These are phyloP conservation scores for Camellia oleifera DNA, from an alignment of 179 eudicot species.

Conservation along the genomic window DNA sequence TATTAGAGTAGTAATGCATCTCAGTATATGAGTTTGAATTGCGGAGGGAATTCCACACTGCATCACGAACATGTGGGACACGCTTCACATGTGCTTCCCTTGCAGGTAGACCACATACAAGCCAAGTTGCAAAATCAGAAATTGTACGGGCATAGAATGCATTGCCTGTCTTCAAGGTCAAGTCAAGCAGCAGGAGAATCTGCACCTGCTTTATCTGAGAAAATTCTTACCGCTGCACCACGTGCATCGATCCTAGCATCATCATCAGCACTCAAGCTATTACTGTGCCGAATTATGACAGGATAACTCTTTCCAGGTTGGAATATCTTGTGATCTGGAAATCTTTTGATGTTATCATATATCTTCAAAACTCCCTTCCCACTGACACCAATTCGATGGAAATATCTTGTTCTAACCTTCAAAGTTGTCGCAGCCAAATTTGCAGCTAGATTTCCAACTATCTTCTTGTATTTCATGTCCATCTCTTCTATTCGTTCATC, in stretches of 20 bases:
- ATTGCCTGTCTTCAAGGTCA: slow-evolving; percentile 41
- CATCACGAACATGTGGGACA: slow-evolving; percentile 40
- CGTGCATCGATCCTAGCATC: slow-evolving; percentile 48
- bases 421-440: slow-evolving; percentile 43
- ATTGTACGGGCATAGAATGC: slow-evolving; percentile 46
- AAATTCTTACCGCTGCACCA: slow-evolving; percentile 42
- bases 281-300: slow-evolving; percentile 35
- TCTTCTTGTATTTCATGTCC: slow-evolving; percentile 42
- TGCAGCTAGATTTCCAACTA: slow-evolving; percentile 41
- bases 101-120: slow-evolving; percentile 39
- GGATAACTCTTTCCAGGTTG: slow-evolving; percentile 30
- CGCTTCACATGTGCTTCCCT: slow-evolving; percentile 42
- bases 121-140: slow-evolving; percentile 49
- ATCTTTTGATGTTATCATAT: slow-evolving; percentile 28
- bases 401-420: slow-evolving; percentile 38
- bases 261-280: slow-evolving; percentile 42
- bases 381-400: slow-evolving; percentile 41
- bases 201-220: slow-evolving; percentile 15
- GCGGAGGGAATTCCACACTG: slow-evolving; percentile 42
- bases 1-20: slow-evolving; percentile 43
- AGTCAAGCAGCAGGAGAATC: slow-evolving; percentile 29
- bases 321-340: slow-evolving; percentile 40
- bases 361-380: slow-evolving; percentile 37
- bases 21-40: slow-evolving; percentile 31
- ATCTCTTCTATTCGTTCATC: slow-evolving; percentile 47